Conservation (phyloP, 1,284 basidiomycete species). For the Agroathelia rolfsii region DNA sequence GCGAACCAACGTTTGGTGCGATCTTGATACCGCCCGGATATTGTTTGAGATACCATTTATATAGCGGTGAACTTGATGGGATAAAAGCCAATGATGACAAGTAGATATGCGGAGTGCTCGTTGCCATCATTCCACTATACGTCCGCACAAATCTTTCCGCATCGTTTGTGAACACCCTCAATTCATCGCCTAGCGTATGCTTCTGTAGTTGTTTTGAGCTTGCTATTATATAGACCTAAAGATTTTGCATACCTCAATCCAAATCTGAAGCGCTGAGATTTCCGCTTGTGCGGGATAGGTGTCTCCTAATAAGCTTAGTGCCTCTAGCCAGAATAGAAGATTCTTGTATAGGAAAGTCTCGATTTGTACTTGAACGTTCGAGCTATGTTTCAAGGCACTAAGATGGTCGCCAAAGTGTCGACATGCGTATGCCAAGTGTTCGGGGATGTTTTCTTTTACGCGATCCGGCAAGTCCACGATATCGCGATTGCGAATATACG, state of each 20-base stretch:
- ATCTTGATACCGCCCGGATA: conserved; percentile 11
- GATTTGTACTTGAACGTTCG: no score
- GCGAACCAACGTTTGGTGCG: no score
- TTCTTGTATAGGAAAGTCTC: conserved; percentile 10
- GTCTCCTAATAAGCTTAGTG: conserved; percentile 13
- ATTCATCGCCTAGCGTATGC: no score
- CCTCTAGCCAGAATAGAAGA: conserved; percentile 16
- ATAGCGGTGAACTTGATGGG: conserved; percentile 11
- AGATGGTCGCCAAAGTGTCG: conserved; percentile 18
- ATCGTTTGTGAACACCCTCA: conserved; percentile 12
- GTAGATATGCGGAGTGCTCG: conserved; percentile 13
- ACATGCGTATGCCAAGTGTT: conserved; percentile 16
- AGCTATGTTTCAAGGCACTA: no score
- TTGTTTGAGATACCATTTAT: conserved; percentile 10
- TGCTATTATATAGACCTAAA: no score
- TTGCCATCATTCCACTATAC: conserved; percentile 16
- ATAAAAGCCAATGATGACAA: conserved; percentile 11
- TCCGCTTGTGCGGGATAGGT: no score
- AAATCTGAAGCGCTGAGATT: no score
- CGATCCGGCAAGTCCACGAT: conserved; percentile 10
- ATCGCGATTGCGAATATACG: conserved; percentile 16
- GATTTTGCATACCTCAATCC: no score
- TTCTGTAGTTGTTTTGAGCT: no score
- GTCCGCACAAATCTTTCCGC: conserved; percentile 16
- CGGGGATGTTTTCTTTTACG: conserved; percentile 11